Percentiles rank a stretch among this genome's conserved stretches.
These are phyloP conservation scores for Garcia nutans DNA, from an alignment of 345 rosid species.

Conservation along the genomic window DNA sequence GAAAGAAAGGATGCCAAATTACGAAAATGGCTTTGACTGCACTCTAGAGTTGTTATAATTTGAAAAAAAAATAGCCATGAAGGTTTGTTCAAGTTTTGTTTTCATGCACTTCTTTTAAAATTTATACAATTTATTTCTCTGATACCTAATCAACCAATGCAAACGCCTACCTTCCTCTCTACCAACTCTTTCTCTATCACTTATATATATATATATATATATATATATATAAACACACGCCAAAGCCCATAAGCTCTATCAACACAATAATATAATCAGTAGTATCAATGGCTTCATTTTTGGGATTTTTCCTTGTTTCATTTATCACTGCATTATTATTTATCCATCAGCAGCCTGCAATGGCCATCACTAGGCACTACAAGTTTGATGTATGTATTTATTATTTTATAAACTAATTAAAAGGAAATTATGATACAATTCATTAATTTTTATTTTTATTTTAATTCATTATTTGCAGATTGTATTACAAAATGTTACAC, in stretches of 20 bases:
- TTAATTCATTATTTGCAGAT: slow-evolving; percentile 7
- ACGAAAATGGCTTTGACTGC: slow-evolving; percentile 57
- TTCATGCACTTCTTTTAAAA: neutral
- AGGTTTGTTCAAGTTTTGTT: neutral
- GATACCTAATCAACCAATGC: slow-evolving; percentile 18
- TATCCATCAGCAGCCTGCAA: slow-evolving; percentile 1
- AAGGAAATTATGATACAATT: no score
- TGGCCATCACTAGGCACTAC: slow-evolving; percentile 23
- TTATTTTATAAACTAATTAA: no score
- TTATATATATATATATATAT: no score
- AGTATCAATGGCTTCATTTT: neutral
- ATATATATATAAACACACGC: no score
- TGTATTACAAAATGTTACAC: slow-evolving; percentile 12
- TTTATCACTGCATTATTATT: slow-evolving; percentile 2
- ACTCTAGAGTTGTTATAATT: slow-evolving; percentile 66
- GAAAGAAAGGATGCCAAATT: slow-evolving; percentile 39
- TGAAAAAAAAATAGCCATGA: neutral
- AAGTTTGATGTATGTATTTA: slow-evolving; percentile 17
- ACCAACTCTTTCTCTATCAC: neutral
- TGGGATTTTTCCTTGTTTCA: slow-evolving; percentile 10
- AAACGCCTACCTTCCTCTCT: slow-evolving; percentile 15
- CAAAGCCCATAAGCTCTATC: no score
- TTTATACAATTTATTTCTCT: neutral
- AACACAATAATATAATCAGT: no score
- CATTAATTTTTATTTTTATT: neutral